Conservation (phyloP, 2,329 filamentous ascomycete genomes). For the Hypomyces rosellus region DNA sequence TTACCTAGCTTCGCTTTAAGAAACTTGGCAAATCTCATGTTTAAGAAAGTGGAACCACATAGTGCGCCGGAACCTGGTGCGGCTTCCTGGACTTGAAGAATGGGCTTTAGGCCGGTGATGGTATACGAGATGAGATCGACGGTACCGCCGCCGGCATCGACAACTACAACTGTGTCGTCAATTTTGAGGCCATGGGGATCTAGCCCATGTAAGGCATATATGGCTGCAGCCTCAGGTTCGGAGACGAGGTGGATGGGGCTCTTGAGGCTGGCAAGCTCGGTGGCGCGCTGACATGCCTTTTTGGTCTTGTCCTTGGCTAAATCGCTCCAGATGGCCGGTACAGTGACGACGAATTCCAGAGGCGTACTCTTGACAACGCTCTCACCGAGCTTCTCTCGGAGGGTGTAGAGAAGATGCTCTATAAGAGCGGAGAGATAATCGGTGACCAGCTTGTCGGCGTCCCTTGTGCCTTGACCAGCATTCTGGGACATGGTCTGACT, state of each 20-base stretch:
- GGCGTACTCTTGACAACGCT: slow-evolving; percentile 35
- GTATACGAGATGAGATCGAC: slow-evolving; percentile 47
- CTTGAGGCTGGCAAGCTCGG: slow-evolving; percentile 22
- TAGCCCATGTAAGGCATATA: slow-evolving; percentile 37
- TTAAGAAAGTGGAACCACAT: slow-evolving; percentile 41
- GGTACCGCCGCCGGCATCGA: slow-evolving; percentile 46
- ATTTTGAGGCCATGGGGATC: slow-evolving; percentile 32
- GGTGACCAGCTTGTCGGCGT: slow-evolving; percentile 36
- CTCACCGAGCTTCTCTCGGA: slow-evolving; percentile 37
- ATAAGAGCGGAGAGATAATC: slow-evolving; percentile 42
- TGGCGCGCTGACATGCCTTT: slow-evolving; percentile 34
- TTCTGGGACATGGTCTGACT: slow-evolving; percentile 23
- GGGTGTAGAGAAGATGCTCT: slow-evolving; percentile 36
- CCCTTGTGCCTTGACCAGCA: slow-evolving; percentile 23
- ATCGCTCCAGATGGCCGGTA: slow-evolving; percentile 52
- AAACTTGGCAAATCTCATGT: slow-evolving; percentile 37
- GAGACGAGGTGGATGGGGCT: slow-evolving; percentile 37
- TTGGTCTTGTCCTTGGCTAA: slow-evolving; percentile 43
- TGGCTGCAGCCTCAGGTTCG: slow-evolving; percentile 45
- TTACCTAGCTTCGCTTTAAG: slow-evolving; percentile 34
- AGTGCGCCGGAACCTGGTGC: slow-evolving; percentile 39
- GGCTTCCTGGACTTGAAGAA: slow-evolving; percentile 39
- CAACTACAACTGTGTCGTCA: slow-evolving; percentile 43
- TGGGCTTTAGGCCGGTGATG: slow-evolving; percentile 35
- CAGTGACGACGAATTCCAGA: slow-evolving; percentile 46